These are phyloP conservation scores for Boletellus sp. DNA, from an alignment of 768 basidiomycete genomes.

Conservation along the genomic window DNA sequence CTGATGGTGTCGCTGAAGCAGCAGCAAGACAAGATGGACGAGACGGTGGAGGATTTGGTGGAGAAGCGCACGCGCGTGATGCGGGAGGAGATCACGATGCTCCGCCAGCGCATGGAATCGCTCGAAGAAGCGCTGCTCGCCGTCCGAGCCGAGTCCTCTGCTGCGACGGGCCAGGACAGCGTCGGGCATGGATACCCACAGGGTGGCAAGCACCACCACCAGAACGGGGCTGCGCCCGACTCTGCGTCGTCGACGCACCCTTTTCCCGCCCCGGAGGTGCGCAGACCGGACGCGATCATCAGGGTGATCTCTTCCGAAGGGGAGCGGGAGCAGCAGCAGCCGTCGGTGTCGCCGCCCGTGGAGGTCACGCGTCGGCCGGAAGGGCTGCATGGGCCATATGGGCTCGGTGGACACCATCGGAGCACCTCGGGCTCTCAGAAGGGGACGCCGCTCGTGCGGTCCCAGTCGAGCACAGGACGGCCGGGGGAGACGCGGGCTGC, in stretches of 20 bases:
- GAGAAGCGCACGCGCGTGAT: conserved; percentile 58
- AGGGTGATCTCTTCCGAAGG: conserved; percentile 41
- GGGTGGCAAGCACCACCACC: conserved; percentile 26
- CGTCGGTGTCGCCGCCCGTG: conserved; percentile 45
- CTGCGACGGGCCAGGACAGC: conserved; percentile 13
- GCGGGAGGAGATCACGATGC: conserved; percentile 55
- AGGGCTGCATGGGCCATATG: conserved; percentile 14
- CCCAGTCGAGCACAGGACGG: conserved; percentile 14
- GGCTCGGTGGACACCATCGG: conserved; percentile 20
- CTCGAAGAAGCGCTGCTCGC: conserved; percentile 49
- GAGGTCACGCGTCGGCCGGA: conserved; percentile 48
- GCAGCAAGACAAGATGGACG: conserved; percentile 62
- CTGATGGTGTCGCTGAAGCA: conserved; percentile 51
- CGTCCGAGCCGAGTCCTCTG: conserved; percentile 22
- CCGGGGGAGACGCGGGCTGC: conserved; percentile 21
- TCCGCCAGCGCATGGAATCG: conserved; percentile 65
- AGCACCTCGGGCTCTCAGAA: conserved; percentile 18
- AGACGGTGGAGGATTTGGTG: conserved; percentile 55
- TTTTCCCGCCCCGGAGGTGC: conserved; percentile 42
- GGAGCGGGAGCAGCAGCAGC: conserved; percentile 34
- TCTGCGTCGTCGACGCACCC: conserved; percentile 42
- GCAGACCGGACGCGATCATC: conserved; percentile 34
- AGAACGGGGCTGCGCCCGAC: conserved; percentile 38
- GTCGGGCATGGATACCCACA: conserved; percentile 19
- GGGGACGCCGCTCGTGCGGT: conserved; percentile 16